These are phyloP conservation scores for Papiliotrema fonsecae DNA, from an alignment of 1,284 basidiomycete genomes.

Conservation along the genomic window DNA sequence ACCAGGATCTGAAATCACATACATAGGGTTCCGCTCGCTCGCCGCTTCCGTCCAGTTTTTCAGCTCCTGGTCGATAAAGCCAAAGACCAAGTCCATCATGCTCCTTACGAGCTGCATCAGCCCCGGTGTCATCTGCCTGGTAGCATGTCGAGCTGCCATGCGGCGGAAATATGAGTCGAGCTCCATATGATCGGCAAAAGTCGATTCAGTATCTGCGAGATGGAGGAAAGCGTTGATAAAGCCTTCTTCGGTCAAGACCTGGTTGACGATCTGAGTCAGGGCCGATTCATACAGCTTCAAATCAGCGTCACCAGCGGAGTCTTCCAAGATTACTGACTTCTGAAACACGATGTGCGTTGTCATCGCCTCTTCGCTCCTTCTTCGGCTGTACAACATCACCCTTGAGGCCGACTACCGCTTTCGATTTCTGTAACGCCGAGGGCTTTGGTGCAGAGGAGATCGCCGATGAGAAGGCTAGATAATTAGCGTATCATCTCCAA, in stretches of 20 bases:
- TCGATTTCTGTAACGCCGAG: conserved; percentile 35
- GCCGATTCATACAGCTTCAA: conserved; percentile 68
- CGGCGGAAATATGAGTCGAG: conserved; percentile 91
- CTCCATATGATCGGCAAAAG: conserved; percentile 93
- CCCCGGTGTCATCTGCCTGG: conserved; percentile 57
- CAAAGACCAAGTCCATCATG: conserved; percentile 92
- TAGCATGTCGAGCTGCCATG: conserved; percentile 69
- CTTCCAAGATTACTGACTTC: conserved; percentile 53
- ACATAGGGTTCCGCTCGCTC: conserved; percentile 72
- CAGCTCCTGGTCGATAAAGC: conserved; percentile 78
- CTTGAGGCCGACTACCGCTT: conserved; percentile 33
- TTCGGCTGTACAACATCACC: conserved; percentile 19
- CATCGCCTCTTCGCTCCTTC: conserved; percentile 47
- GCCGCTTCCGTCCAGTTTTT: conserved; percentile 80
- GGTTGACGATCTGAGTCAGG: conserved; percentile 69
- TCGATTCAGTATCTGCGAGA: conserved; percentile 78
- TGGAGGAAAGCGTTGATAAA: conserved; percentile 91
- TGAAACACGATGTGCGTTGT: conserved; percentile 34
- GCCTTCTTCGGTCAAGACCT: conserved; percentile 74
- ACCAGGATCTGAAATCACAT: conserved; percentile 40
- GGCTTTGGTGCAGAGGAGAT: conserved; percentile 17
- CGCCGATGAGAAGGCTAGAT: conserved; percentile 30
- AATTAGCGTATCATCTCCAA: neutral
- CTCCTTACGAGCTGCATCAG: conserved; percentile 76
- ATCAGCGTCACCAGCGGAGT: neutral